Evolutionary conservation across 1,284 basidiomycete genomes (phyloP), one percentile per base, ranked within the genome.

Genomic region (Uromyces viciae-fabae): DNA sequence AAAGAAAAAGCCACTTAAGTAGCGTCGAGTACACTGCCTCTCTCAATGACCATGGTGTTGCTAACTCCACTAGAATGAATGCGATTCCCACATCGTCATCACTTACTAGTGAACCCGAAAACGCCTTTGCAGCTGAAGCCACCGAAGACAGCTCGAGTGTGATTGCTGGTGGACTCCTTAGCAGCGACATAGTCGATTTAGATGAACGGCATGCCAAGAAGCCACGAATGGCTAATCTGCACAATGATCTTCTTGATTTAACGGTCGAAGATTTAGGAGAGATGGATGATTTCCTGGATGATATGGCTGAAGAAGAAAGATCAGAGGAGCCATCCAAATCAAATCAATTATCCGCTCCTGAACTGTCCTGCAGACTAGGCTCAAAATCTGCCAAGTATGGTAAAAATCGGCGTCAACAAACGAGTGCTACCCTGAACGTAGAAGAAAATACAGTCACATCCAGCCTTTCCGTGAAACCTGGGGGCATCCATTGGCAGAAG

Each of bases 401-500:
- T 15, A 64, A 64, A 49, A 19, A 46, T 49, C 66, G 19, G 19
- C 75, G 62, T 54, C 60, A 77, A 49, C 46, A 31, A 60, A 31
- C 31, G 22, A 52, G 43, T 19, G 25, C 38, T 22, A 42, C 43
- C 25, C n/a, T n/a, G n/a, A n/a, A n/a, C n/a, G n/a, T n/a, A n/a
- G n/a, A n/a, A n/a, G n/a, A n/a, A n/a, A n/a, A n/a, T n/a, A 40
- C 54, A 17, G 46, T 56, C 36, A 54, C 66, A 28, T 46, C 76
- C 33, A 15, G 14, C 31, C 28, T 43, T 9, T 25, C 17, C 25
- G 40, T 69, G 9, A 80, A 73, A 58, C 52, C 38, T 3, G 36
- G 62, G 25, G 77, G 77, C 22, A 49, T 80, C 8, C 31, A 80
- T 64, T 80, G 77, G 77, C 38, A 80, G 46, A 60, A 71, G 43